phyloP scores from a whole-genome alignment of 345 rosid genomes.

The Jatropha curcas region DNA sequence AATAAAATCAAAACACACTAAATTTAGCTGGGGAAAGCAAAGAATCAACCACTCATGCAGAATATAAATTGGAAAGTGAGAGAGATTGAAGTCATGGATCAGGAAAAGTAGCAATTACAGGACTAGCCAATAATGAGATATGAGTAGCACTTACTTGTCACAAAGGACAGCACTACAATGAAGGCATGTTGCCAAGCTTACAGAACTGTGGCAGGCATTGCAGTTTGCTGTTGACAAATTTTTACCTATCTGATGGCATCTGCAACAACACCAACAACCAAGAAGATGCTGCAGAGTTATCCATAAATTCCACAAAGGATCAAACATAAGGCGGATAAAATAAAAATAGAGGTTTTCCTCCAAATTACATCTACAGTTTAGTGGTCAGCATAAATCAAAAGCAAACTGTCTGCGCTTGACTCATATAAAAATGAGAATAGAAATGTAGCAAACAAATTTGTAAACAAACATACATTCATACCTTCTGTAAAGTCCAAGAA shows the following conservation, averaged over 20 bases:
- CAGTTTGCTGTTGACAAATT: constrained; percentile 48
- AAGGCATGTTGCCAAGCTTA: constrained; percentile 63
- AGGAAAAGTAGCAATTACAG: background rate
- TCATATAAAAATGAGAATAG: background rate
- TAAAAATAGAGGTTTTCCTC: background rate
- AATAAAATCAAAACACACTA: background rate
- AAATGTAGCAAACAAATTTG: no score
- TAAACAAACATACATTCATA: background rate
- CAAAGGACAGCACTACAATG: constrained; percentile 56
- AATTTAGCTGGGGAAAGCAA: background rate
- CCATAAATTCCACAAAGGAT: background rate
- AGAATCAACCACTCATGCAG: background rate
- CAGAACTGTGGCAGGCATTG: constrained; percentile 48
- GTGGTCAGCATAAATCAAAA: background rate
- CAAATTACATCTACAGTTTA: background rate
- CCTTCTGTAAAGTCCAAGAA: constrained; percentile 63
- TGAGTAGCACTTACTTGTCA: constrained; percentile 47
- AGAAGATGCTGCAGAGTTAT: constrained; percentile 4
- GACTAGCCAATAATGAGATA: constrained; percentile 1
- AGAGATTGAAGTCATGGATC: background rate
- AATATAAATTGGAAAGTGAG: no score
- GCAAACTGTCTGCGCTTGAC: background rate
- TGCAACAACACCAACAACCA: constrained; percentile 30
- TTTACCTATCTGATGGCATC: constrained; percentile 61
- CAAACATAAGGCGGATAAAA: background rate